Evolutionary conservation across 176 grass and related monocot genomes (phyloP).

Genomic region (Phyllostachys edulis): DNA sequence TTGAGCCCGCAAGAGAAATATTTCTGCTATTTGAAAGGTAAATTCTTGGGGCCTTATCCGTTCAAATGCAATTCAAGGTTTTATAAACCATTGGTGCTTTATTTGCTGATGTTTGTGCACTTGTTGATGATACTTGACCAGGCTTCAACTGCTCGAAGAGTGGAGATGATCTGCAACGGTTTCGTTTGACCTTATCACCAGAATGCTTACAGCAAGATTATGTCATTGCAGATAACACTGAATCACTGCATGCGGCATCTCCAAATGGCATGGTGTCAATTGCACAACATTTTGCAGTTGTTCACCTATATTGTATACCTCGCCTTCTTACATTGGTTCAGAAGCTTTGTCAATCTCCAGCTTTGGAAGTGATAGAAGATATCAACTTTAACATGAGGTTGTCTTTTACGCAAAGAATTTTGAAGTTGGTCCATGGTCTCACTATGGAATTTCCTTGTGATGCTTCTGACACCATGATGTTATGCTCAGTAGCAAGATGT

Average conservation of each 20-base stretch:
- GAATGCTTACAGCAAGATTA: slow-evolving; percentile 55
- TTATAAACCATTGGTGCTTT: slow-evolving; percentile 24
- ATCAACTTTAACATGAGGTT: slow-evolving; percentile 72
- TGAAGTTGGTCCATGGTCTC: slow-evolving; percentile 65
- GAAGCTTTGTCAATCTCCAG: slow-evolving; percentile 60
- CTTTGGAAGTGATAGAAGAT: slow-evolving; percentile 69
- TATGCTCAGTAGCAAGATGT: slow-evolving; percentile 62
- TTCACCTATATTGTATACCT: slow-evolving; percentile 61
- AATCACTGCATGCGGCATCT: slow-evolving; percentile 44
- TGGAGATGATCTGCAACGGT: slow-evolving; percentile 46
- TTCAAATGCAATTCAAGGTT: slow-evolving; percentile 21
- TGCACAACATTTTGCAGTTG: slow-evolving; percentile 60
- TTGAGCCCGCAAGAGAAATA: slow-evolving; percentile 47
- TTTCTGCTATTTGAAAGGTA: slow-evolving; percentile 81
- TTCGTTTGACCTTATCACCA: slow-evolving; percentile 66
- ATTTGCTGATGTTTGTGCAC: slow-evolving; percentile 33
- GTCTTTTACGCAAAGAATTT: slow-evolving; percentile 74
- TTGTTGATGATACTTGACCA: slow-evolving; percentile 31
- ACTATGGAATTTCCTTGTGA: slow-evolving; percentile 60
- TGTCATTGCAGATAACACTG: slow-evolving; percentile 38
- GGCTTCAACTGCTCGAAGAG: slow-evolving; percentile 74
- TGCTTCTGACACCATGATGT: slow-evolving; percentile 50
- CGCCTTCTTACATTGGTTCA: slow-evolving; percentile 72
- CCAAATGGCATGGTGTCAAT: slow-evolving; percentile 57
- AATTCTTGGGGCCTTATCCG: slow-evolving; percentile 12